phyloP scores from a whole-genome alignment of 495 filamentous ascomycete genomes.

The Penicillium roqueforti region DNA sequence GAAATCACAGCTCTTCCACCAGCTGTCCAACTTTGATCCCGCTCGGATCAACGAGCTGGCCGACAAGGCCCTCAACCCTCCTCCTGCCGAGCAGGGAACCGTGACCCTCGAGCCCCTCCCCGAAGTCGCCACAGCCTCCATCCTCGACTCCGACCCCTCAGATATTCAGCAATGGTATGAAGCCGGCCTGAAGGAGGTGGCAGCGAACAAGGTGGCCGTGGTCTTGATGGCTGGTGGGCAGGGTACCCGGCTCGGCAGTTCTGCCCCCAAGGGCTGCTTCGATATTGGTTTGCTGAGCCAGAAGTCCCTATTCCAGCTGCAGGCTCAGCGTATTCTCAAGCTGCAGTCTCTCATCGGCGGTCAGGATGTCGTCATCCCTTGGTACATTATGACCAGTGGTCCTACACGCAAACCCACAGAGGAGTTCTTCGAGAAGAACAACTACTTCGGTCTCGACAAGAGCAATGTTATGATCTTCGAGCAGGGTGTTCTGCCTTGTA shows the following conservation, averaged over 20 bases:
- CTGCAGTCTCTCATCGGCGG: slow-evolving; percentile 76
- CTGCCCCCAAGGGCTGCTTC: slow-evolving; percentile 93
- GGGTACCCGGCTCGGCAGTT: slow-evolving; percentile 90
- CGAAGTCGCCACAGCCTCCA: slow-evolving; percentile 80
- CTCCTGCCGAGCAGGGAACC: slow-evolving; percentile 47
- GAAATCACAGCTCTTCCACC: slow-evolving; percentile 74
- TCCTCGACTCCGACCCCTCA: slow-evolving; percentile 78
- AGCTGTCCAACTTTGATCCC: slow-evolving; percentile 76
- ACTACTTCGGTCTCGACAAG: slow-evolving; percentile 82
- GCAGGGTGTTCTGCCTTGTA: slow-evolving; percentile 94
- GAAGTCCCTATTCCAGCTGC: slow-evolving; percentile 96
- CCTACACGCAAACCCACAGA: slow-evolving; percentile 91
- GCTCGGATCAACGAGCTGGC: slow-evolving; percentile 77
- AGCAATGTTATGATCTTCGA: slow-evolving; percentile 92
- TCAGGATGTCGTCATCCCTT: slow-evolving; percentile 72
- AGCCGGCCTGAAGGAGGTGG: slow-evolving; percentile 77
- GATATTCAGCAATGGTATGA: slow-evolving; percentile 84
- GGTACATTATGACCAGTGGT: slow-evolving; percentile 99
- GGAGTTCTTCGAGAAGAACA: slow-evolving; percentile 83
- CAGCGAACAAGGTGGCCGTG: slow-evolving; percentile 86
- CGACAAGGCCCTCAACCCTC: slow-evolving; percentile 74
- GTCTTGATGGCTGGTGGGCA: slow-evolving; percentile 97
- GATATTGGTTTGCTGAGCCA: slow-evolving; percentile 88
- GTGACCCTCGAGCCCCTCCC: slow-evolving; percentile 81
- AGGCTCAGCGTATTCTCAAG: slow-evolving; percentile 87